Evolutionary conservation across 225 moss, liverwort and hornwort genomes (phyloP).

Genomic region (Physcomitrellopsis africana): DNA sequence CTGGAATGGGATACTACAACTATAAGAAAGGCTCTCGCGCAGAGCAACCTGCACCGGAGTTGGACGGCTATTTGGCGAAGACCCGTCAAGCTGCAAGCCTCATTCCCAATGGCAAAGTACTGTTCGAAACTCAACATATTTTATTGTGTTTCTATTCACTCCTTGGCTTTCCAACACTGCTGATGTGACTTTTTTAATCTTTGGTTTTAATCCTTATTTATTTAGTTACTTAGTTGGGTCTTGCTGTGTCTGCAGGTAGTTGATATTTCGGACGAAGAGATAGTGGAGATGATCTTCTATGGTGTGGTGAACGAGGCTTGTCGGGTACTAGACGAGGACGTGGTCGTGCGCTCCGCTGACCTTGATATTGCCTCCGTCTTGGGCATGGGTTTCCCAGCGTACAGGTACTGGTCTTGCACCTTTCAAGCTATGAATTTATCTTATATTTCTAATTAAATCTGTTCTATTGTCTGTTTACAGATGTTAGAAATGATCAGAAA

Average conservation of each 20-base stretch:
- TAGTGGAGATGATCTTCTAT: conserved; percentile 79
- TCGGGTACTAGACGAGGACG: conserved; percentile 74
- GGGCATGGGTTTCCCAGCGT: conserved; percentile 88
- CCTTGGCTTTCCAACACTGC: background rate
- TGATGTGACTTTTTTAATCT: background rate
- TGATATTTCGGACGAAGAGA: conserved; percentile 69
- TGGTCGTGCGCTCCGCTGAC: conserved; percentile 81
- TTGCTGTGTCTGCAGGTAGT: conserved; percentile 46
- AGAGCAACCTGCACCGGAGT: conserved; percentile 79
- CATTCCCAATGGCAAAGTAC: conserved; percentile 62
- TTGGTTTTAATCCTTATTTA: too few species aligned
- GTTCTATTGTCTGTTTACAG: background rate
- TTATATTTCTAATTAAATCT: background rate
- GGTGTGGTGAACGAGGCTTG: conserved; percentile 87
- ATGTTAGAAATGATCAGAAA: background rate
- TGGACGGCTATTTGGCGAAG: conserved; percentile 62
- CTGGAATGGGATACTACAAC: conserved; percentile 78
- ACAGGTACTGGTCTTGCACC: conserved; percentile 53
- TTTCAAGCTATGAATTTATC: background rate
- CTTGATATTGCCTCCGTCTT: conserved; percentile 84
- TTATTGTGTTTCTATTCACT: background rate
- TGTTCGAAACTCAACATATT: background rate
- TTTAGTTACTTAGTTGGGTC: background rate
- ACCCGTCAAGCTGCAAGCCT: conserved; percentile 57
- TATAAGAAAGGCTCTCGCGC: conserved; percentile 62